Base-by-base conservation (phyloP, 1,284 basidiomycete genomes). In the Grifola frondosa region DNA sequence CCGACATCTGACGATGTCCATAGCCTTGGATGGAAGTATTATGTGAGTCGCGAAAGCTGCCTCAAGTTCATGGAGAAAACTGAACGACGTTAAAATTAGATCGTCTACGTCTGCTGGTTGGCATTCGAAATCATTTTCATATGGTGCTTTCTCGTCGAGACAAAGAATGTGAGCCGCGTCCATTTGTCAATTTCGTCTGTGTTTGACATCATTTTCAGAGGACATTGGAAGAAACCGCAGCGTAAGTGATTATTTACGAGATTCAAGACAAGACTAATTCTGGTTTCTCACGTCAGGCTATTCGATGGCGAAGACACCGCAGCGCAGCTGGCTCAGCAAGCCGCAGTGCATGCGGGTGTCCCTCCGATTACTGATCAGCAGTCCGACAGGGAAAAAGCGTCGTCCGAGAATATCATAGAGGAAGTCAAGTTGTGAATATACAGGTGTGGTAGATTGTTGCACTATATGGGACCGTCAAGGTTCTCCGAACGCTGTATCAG, bases 101-200 rank as follows among this genome's bases (percentile, higher is more conserved):
- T 63, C 35, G 59, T 62, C 2, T 64, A 60, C 37, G 58, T 56
- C 31, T 58, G 57, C 41, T 65, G 63, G 63, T 55, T 63, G 51
- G 55, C 70, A 0, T 75, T 82, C 50, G 80, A 81, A 51, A 63
- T 75, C 26, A 50, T 72, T n/a, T 68, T 81, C 48, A 74, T 83
- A 46, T 82, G 75, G 57, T 62, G 75, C 42, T 76, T 73, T 53
- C 58, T 70, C 17, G 65, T 75, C 10, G 74, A 78, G 56, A 75
- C 71, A 30, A 69, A 73, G 56, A 58, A 60, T 47, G 58, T 58
- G 35, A 48, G 56, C 30, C 4, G 3, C 32, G 11, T 15, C 28
- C 9, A 12, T 17, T 28, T 19, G 15, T 15, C 12, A 10, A 10
- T 12, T 30, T 7, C n/a, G 0, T 33, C 13, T 28, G 9, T 13